Percentiles rank a stretch among this genome's conserved stretches.
Evolutionary conservation across 345 rosid genomes (phyloP).

Genomic region (Mallotus nudiflorus): DNA sequence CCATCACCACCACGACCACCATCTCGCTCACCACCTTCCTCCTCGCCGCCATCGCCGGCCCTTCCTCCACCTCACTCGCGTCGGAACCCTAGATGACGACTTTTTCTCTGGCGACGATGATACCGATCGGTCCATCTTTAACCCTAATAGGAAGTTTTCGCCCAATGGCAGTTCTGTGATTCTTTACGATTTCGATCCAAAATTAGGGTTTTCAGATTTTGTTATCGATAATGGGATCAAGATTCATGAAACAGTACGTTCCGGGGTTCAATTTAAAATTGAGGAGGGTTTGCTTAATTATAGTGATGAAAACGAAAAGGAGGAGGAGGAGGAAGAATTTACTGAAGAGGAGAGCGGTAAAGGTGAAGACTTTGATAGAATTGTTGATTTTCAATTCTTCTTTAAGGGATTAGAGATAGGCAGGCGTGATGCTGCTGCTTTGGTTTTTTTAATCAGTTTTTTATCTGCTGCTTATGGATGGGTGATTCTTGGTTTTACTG

Average conservation of each 20-base stretch:
- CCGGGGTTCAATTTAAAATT: slow-evolving; percentile 49
- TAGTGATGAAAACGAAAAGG: slow-evolving; percentile 17
- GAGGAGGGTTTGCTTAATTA: slow-evolving; percentile 21
- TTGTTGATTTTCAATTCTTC: slow-evolving; percentile 59
- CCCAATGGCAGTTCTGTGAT: slow-evolving; percentile 53
- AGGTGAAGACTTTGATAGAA: slow-evolving; percentile 37
- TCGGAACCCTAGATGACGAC: slow-evolving; percentile 78
- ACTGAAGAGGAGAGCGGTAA: slow-evolving; percentile 26
- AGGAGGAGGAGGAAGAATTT: slow-evolving; percentile 20
- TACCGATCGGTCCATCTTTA: slow-evolving; percentile 47
- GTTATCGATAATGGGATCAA: slow-evolving; percentile 59
- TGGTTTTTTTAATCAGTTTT: slow-evolving; percentile 70
- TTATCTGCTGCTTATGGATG: slow-evolving; percentile 89
- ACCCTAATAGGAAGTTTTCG: slow-evolving; percentile 37
- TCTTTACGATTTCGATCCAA: slow-evolving; percentile 52
- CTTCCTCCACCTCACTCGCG: slow-evolving; percentile 80
- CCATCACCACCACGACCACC: slow-evolving; percentile 15
- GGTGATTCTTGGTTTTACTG: slow-evolving; percentile 87
- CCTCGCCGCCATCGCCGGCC: slow-evolving; percentile 56
- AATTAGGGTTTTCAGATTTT: slow-evolving; percentile 53
- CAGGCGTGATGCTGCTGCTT: slow-evolving; percentile 62
- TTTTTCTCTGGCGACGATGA: slow-evolving; percentile 78
- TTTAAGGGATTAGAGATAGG: slow-evolving; percentile 72
- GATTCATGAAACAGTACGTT: slow-evolving; percentile 52
- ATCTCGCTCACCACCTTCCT: slow-evolving; percentile 19